Evolutionary conservation across 2,329 filamentous ascomycete species (phyloP).

Genomic region (Orbilia ellipsospora): DNA sequence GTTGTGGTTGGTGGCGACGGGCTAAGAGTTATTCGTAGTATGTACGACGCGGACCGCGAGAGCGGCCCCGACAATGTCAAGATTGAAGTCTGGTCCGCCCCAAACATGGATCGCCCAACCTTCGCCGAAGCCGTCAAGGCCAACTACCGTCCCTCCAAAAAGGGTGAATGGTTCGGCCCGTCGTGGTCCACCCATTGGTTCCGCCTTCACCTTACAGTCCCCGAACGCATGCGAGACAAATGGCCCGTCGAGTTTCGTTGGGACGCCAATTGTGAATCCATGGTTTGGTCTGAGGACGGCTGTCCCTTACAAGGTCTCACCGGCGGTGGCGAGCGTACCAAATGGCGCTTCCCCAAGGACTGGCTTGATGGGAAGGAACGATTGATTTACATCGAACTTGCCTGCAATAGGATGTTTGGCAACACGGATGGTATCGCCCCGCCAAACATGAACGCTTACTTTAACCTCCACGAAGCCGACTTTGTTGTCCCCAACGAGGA

Average conservation of each 20-base stretch:
- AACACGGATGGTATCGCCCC: constrained; percentile 91
- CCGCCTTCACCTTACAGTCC: constrained; percentile 81
- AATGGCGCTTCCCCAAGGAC: constrained; percentile 86
- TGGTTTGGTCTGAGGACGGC: constrained; percentile 93
- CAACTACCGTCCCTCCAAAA: constrained; percentile 77
- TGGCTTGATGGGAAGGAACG: constrained; percentile 85
- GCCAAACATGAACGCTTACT: constrained; percentile 85
- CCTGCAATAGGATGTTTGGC: constrained; percentile 98
- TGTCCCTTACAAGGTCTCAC: constrained; percentile 90
- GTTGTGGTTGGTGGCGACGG: not conserved
- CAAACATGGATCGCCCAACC: constrained; percentile 79
- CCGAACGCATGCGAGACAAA: constrained; percentile 76
- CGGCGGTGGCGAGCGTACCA: constrained; percentile 84
- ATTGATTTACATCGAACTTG: constrained; percentile 95
- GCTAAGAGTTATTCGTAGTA: constrained; percentile 13
- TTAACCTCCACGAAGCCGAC: constrained; percentile 78
- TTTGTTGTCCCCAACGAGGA: constrained; percentile 90
- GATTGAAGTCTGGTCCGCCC: constrained; percentile 86
- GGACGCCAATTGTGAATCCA: constrained; percentile 93
- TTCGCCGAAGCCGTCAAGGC: constrained; percentile 81
- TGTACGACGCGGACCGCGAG: constrained; percentile 61
- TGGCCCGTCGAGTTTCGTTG: constrained; percentile 93
- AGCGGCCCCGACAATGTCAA: constrained; percentile 81
- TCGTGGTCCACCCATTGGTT: constrained; percentile 99
- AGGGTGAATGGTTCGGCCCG: constrained; percentile 86